These are phyloP conservation scores for Inga leiocalycina DNA, from an alignment of 306 rosid genomes.

Conservation along the genomic window DNA sequence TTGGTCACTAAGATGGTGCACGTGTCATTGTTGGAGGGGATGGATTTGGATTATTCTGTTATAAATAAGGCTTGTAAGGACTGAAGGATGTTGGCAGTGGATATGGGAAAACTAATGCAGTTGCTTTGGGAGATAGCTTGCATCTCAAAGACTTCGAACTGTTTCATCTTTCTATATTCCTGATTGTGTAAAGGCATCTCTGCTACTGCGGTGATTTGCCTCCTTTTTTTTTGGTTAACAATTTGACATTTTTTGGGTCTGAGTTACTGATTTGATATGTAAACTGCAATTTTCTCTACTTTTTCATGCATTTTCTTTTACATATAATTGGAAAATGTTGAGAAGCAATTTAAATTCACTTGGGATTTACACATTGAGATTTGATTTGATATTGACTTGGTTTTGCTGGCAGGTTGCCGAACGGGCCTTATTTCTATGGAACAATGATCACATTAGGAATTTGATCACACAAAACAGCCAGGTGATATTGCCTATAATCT, in stretches of 20 bases:
- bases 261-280: not conserved
- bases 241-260: not conserved
- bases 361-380: not conserved
- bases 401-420: conserved; percentile 70
- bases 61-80: not conserved
- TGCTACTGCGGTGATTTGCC: not conserved
- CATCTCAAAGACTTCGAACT: not conserved
- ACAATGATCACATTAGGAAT: conserved; percentile 69
- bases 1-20: not conserved
- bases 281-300: not conserved
- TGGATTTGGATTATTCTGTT: not conserved
- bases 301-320: not conserved
- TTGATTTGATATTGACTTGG: conserved; percentile 30
- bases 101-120: not conserved
- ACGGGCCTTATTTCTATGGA: conserved; percentile 72
- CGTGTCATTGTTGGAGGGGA: not conserved
- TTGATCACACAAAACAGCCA: conserved; percentile 56
- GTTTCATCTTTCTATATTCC: not conserved
- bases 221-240: not conserved
- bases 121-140: not conserved
- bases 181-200: not conserved
- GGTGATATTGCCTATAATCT: conserved; percentile 60
- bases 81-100: not conserved
- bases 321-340: not conserved
- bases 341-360: not conserved